Percentiles rank a stretch among this genome's conserved stretches.
Conservation (phyloP, 441 rosid species). For the Mallotus repandus region DNA sequence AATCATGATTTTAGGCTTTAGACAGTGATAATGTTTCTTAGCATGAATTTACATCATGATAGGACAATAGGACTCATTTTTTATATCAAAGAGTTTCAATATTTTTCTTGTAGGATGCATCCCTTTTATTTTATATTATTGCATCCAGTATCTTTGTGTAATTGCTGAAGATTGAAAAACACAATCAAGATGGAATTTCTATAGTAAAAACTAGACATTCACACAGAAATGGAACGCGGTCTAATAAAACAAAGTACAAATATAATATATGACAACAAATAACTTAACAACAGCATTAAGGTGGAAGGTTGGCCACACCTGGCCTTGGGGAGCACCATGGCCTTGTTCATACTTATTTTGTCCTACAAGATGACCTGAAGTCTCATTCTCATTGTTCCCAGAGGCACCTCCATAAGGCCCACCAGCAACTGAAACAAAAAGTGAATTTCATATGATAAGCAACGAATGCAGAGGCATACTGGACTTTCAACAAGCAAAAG, state of each 20-base stretch:
- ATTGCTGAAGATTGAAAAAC: background rate
- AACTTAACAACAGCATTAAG: constrained; percentile 10
- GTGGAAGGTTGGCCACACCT: constrained; percentile 43
- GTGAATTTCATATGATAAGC: constrained; percentile 14
- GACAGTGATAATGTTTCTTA: background rate
- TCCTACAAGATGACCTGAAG: constrained; percentile 48
- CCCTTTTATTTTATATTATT: constrained; percentile 1
- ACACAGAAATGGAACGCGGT: background rate
- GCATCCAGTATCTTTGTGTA: background rate
- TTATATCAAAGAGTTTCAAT: background rate
- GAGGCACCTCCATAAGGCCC: constrained; percentile 52
- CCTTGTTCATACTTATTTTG: constrained; percentile 54
- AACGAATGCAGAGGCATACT: background rate
- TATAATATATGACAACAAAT: background rate
- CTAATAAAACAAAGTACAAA: constrained; percentile 4
- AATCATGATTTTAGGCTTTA: constrained; percentile 3
- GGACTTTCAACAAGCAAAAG: constrained; percentile 12
- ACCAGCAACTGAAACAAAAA: constrained; percentile 38
- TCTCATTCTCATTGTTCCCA: constrained; percentile 52
- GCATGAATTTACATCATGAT: background rate
- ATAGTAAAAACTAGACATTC: background rate
- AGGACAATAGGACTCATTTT: background rate
- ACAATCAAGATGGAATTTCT: background rate
- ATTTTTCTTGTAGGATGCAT: background rate
- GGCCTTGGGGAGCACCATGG: constrained; percentile 48